These are phyloP conservation scores for Penicillium cataractarum DNA, from an alignment of 495 filamentous ascomycete species.

Conservation along the genomic window DNA sequence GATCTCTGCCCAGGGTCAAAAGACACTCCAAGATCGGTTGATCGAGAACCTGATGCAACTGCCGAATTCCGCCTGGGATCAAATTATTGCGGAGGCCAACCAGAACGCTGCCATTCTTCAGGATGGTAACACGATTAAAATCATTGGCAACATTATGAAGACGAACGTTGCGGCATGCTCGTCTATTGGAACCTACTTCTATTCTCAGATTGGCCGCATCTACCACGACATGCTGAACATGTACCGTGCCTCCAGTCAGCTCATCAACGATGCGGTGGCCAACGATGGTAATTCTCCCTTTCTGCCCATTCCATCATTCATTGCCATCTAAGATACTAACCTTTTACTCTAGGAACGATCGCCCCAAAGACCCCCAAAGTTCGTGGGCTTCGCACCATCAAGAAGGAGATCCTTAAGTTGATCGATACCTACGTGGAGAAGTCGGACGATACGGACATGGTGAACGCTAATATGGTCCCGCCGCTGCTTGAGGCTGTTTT, in stretches of 20 bases:
- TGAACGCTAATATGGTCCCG: slow-evolving; percentile 92
- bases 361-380: slow-evolving; percentile 98
- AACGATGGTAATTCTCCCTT: slow-evolving; percentile 67
- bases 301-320: neutral
- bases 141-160: slow-evolving; percentile 99
- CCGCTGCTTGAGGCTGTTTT: slow-evolving; percentile 93
- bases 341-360: slow-evolving; percentile 66
- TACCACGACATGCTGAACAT: slow-evolving; percentile 99
- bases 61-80: slow-evolving; percentile 93
- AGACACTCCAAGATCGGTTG: slow-evolving; percentile 84
- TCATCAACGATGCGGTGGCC: slow-evolving; percentile 90
- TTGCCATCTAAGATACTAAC: slow-evolving; percentile 9
- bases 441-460: slow-evolving; percentile 92
- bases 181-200: slow-evolving; percentile 96
- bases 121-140: slow-evolving; percentile 91
- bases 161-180: slow-evolving; percentile 97
- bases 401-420: slow-evolving; percentile 98
- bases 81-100: slow-evolving; percentile 84
- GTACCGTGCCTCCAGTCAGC: slow-evolving; percentile 93
- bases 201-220: slow-evolving; percentile 97
- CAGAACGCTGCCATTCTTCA: slow-evolving; percentile 81
- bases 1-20: slow-evolving; percentile 96
- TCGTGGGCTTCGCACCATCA: slow-evolving; percentile 92
- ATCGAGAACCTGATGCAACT: slow-evolving; percentile 90
- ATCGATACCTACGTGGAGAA: slow-evolving; percentile 98